phyloP scores from a whole-genome alignment of 352 stramenopile genomes.

The Pythium dissimile region DNA sequence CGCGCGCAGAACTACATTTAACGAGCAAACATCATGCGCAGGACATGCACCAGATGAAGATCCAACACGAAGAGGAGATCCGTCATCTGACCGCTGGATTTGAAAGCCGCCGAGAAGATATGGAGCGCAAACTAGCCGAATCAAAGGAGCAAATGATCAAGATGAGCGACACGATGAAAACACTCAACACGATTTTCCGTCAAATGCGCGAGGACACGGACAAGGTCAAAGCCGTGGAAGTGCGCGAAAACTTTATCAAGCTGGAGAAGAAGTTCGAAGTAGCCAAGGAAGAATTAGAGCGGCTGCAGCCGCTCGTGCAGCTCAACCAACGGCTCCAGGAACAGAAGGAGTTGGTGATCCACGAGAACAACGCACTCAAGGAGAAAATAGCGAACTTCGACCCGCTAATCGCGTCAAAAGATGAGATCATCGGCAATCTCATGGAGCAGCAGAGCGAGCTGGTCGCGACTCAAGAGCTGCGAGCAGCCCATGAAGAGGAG shows the following conservation, averaged over 20 bases:
- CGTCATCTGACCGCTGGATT: conserved; percentile 37
- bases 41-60: conserved; percentile 37
- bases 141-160: conserved; percentile 82
- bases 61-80: conserved; percentile 54
- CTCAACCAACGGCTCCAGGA: conserved; percentile 46
- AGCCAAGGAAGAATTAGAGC: conserved; percentile 55
- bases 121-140: conserved; percentile 66
- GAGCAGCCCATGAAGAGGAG: conserved; percentile 49
- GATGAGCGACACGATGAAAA: conserved; percentile 92
- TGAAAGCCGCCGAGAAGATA: conserved; percentile 47
- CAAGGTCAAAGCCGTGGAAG: conserved; percentile 85
- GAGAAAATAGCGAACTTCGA: conserved; percentile 42
- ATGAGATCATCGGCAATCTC: conserved; percentile 55
- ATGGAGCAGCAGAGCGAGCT: conserved; percentile 79
- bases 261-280: conserved; percentile 70
- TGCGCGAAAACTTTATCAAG: conserved; percentile 73
- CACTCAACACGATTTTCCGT: conserved; percentile 91
- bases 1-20: conserved; percentile 29
- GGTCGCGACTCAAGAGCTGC: conserved; percentile 59
- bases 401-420: conserved; percentile 46
- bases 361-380: conserved; percentile 33
- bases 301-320: conserved; percentile 47
- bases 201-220: conserved; percentile 92
- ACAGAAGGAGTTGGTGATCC: conserved; percentile 29
- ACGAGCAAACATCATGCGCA: conserved; percentile 37